phyloP scores from a whole-genome alignment of 495 filamentous ascomycete species.

The Lasiosphaeria ovina region DNA sequence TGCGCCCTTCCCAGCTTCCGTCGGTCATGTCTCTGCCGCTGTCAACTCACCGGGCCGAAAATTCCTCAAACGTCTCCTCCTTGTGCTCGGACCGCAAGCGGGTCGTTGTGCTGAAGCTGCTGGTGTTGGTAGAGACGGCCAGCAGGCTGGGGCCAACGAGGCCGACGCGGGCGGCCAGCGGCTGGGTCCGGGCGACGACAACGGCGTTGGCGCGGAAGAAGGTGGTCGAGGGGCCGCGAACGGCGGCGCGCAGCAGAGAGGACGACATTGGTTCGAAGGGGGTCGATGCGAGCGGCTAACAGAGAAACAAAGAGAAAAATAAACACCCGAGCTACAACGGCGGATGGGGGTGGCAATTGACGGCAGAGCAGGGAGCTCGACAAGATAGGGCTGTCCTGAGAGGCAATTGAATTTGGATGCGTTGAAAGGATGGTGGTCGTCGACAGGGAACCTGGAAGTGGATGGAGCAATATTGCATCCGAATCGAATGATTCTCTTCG shows the following conservation, averaged over 20 bases:
- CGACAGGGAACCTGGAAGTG: conserved; percentile 12
- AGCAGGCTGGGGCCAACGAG: conserved; percentile 39
- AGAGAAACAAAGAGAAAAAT: conserved; percentile 10
- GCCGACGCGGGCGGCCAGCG: conserved; percentile 38
- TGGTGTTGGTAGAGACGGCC: conserved; percentile 40
- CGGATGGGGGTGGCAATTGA: conserved; percentile 19
- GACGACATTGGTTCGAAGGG: conserved; percentile 49
- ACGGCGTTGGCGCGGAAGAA: conserved; percentile 61
- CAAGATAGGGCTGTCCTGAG: conserved; percentile 25
- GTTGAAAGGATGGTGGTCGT: conserved; percentile 8
- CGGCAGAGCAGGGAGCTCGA: conserved; percentile 20
- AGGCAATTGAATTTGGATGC: conserved; percentile 23
- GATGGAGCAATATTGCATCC: background rate
- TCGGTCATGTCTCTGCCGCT: background rate
- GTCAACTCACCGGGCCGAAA: conserved; percentile 84
- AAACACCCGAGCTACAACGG: conserved; percentile 15
- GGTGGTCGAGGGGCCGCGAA: conserved; percentile 64
- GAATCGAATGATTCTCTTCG: conserved; percentile 35
- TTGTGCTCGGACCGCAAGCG: conserved; percentile 58
- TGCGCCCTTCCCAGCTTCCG: conserved; percentile 1
- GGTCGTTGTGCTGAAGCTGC: conserved; percentile 68
- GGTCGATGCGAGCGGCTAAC: conserved; percentile 27
- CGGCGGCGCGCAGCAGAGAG: conserved; percentile 67
- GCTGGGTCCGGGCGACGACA: conserved; percentile 56
- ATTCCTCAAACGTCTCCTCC: conserved; percentile 98